phyloP scores from a whole-genome alignment of 768 basidiomycete species.

The Sporobolomyces phaffii region DNA sequence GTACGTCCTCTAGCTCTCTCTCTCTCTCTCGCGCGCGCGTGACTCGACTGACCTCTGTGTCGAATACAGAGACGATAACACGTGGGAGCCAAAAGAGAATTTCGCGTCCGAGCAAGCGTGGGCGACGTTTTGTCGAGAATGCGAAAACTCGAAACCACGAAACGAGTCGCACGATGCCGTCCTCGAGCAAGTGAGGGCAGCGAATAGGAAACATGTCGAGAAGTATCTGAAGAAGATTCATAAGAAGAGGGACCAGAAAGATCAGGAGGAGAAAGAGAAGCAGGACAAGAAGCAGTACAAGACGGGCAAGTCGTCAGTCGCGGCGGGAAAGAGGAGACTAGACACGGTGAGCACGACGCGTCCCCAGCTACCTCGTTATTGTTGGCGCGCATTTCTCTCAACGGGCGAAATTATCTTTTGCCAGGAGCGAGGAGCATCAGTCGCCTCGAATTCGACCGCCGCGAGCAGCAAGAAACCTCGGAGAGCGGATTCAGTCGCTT shows the following conservation, averaged over 20 bases:
- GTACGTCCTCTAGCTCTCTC: neutral
- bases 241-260: neutral
- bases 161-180: neutral
- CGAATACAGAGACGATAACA: neutral
- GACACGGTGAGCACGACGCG: no score
- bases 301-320: neutral
- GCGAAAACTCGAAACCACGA: neutral
- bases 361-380: no score
- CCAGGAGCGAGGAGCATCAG: neutral
- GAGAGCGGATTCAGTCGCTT: neutral
- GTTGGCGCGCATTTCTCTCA: no score
- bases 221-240: neutral
- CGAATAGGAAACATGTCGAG: neutral
- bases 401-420: no score
- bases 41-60: neutral
- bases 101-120: neutral
- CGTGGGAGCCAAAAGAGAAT: neutral
- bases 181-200: neutral
- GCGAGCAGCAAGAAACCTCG: neutral
- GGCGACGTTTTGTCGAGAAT: neutral
- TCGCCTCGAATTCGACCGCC: neutral
- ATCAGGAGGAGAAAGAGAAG: neutral
- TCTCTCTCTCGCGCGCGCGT: neutral
- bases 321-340: no score
- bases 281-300: neutral